Percentiles rank a stretch among this genome's conserved stretches.
These are phyloP conservation scores for Fusarium temperatum DNA, from an alignment of 2,329 filamentous ascomycete genomes.

Conservation along the genomic window DNA sequence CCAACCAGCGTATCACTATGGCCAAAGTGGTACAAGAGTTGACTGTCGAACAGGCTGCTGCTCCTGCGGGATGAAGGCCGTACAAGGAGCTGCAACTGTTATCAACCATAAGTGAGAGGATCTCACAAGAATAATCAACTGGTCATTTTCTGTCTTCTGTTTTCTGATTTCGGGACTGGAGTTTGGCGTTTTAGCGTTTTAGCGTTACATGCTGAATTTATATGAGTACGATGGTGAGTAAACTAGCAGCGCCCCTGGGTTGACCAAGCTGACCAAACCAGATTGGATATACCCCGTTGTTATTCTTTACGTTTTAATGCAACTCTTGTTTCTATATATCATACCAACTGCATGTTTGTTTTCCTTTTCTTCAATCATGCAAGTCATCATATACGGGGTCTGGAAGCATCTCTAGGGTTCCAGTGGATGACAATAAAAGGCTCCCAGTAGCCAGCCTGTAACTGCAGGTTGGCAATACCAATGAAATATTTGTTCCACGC, in stretches of 20 bases:
- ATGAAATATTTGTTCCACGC: slow-evolving; percentile 1
- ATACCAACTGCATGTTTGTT: neutral
- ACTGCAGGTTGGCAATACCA: neutral
- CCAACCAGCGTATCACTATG: slow-evolving; percentile 63
- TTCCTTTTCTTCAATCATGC: neutral
- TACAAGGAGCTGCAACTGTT: neutral
- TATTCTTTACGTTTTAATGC: slow-evolving; percentile 15
- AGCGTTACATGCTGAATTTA: slow-evolving; percentile 8
- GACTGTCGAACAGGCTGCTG: slow-evolving; percentile 41
- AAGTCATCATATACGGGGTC: neutral
- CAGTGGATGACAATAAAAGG: neutral
- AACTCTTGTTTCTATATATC: neutral
- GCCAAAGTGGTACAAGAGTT: slow-evolving; percentile 59
- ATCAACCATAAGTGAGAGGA: neutral
- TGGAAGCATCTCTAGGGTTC: neutral
- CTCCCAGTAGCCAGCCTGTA: neutral
- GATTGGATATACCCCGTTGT: slow-evolving; percentile 38
- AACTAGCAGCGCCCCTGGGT: neutral
- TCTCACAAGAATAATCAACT: slow-evolving; percentile 5
- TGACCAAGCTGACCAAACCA: slow-evolving; percentile 19
- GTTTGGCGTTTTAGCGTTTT: slow-evolving; percentile 17
- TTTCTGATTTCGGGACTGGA: slow-evolving; percentile 20
- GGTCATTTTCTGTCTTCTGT: slow-evolving; percentile 8
- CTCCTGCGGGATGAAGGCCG: slow-evolving; percentile 14
- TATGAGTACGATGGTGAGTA: slow-evolving; percentile 34